Conservation (phyloP, 1,284 basidiomycete genomes). For the Ustilago xerochloae region DNA sequence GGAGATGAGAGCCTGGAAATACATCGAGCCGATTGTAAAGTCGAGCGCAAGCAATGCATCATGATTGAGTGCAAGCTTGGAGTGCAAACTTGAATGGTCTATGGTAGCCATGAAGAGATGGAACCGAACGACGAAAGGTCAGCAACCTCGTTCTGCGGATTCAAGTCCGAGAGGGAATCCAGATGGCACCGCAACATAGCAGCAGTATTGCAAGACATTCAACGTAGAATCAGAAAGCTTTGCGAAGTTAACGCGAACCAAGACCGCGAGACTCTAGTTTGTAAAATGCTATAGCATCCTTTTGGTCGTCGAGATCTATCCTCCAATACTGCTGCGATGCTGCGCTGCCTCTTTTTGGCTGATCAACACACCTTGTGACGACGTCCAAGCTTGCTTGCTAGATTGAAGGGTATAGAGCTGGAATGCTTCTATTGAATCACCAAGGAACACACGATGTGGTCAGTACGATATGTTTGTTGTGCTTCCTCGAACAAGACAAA, state of each 20-base stretch:
- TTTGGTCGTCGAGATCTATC: constrained; percentile 14
- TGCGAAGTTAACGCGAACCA: constrained; percentile 61
- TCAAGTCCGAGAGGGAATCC: background rate
- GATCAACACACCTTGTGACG: constrained; percentile 8
- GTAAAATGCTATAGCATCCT: constrained; percentile 53
- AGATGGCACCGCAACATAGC: background rate
- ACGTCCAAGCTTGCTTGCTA: background rate
- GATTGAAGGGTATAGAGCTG: background rate
- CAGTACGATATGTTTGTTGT: background rate
- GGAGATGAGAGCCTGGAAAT: background rate
- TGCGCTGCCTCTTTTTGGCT: background rate
- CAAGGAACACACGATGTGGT: background rate
- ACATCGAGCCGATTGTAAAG: background rate
- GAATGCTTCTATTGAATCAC: background rate
- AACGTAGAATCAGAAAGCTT: constrained; percentile 51
- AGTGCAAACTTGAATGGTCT: background rate
- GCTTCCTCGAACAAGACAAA: too few relatives aligned
- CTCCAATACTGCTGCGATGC: background rate
- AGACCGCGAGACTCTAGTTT: constrained; percentile 67
- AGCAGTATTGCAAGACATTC: background rate
- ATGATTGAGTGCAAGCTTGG: too few relatives aligned
- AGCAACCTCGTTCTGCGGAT: background rate
- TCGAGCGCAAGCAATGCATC: constrained; percentile 19
- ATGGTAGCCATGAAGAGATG: background rate
- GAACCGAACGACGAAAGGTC: background rate